These are phyloP conservation scores for Tubosaeta brunneosetosa DNA, from an alignment of 768 basidiomycete species.

Conservation along the genomic window DNA sequence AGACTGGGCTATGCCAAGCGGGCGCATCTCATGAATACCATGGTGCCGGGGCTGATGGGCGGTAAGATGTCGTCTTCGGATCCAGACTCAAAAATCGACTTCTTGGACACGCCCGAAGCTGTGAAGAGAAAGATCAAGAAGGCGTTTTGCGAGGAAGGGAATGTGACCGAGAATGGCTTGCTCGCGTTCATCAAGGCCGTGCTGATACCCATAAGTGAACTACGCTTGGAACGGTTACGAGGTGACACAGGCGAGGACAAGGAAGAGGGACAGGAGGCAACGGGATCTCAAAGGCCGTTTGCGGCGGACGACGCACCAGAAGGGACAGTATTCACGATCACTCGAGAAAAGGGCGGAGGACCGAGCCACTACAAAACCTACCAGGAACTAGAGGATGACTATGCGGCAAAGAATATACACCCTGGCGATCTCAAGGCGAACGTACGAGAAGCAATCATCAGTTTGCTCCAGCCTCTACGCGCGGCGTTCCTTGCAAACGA, in stretches of 20 bases:
- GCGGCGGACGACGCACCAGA: constrained; percentile 64
- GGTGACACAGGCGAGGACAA: constrained; percentile 42
- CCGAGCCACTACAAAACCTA: constrained; percentile 67
- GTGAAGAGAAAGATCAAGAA: constrained; percentile 86
- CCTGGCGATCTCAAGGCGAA: constrained; percentile 85
- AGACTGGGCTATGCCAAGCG: constrained; percentile 90
- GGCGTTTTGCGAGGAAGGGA: constrained; percentile 94
- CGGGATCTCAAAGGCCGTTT: constrained; percentile 58
- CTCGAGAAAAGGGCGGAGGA: constrained; percentile 70
- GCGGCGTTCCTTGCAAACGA: constrained; percentile 68
- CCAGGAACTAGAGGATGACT: constrained; percentile 66
- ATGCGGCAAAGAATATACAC: constrained; percentile 71
- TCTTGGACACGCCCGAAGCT: constrained; percentile 80
- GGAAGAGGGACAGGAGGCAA: constrained; percentile 42
- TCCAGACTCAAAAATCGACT: constrained; percentile 97
- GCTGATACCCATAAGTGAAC: constrained; percentile 79
- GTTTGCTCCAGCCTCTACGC: constrained; percentile 76
- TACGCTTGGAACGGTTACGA: constrained; percentile 56
- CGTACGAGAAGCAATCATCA: constrained; percentile 68
- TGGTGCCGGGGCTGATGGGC: constrained; percentile 93
- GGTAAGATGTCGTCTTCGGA: constrained; percentile 99
- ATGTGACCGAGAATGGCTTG: constrained; percentile 81
- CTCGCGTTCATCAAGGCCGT: constrained; percentile 82
- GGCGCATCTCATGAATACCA: constrained; percentile 95
- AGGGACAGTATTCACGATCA: constrained; percentile 77